Evolutionary conservation across 2,329 filamentous ascomycete genomes (phyloP).

Genomic region (Pseudofabraea citricarpa): DNA sequence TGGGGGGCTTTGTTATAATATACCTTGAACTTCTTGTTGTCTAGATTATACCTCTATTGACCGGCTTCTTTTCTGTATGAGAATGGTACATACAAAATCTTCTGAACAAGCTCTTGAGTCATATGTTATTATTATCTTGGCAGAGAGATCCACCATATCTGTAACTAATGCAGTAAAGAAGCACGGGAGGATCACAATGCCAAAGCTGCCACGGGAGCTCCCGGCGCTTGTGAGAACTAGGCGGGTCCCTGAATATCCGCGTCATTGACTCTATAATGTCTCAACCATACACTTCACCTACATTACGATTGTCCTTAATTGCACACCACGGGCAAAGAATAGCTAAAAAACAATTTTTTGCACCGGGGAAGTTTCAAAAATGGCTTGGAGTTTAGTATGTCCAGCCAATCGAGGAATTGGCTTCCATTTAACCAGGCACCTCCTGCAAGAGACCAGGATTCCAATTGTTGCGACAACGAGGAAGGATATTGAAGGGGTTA

Average conservation of each 20-base stretch:
- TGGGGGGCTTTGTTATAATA: slow-evolving; percentile 13
- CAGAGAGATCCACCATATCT: too few relatives aligned
- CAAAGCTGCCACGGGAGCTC: background rate
- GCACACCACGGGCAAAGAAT: background rate
- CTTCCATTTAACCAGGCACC: slow-evolving; percentile 51
- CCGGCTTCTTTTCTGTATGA: too few relatives aligned
- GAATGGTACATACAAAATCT: too few relatives aligned
- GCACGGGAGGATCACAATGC: too few relatives aligned
- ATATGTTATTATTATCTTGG: too few relatives aligned
- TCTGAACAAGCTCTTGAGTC: too few relatives aligned
- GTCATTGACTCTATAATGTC: too few relatives aligned
- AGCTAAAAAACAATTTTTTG: background rate
- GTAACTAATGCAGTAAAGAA: too few relatives aligned
- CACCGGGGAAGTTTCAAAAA: slow-evolving; percentile 4
- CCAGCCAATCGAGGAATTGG: slow-evolving; percentile 62
- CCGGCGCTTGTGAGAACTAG: background rate
- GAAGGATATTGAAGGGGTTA: slow-evolving; percentile 43
- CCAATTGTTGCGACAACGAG: slow-evolving; percentile 58
- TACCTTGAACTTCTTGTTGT: background rate
- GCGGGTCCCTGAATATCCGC: background rate
- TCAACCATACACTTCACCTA: too few relatives aligned
- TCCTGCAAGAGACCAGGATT: slow-evolving; percentile 50
- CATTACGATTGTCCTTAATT: too few relatives aligned
- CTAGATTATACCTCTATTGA: too few relatives aligned
- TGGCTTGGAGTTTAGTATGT: slow-evolving; percentile 39